phyloP scores from a whole-genome alignment of 1,139 yeast species.

The Taphrina flavorubra region DNA sequence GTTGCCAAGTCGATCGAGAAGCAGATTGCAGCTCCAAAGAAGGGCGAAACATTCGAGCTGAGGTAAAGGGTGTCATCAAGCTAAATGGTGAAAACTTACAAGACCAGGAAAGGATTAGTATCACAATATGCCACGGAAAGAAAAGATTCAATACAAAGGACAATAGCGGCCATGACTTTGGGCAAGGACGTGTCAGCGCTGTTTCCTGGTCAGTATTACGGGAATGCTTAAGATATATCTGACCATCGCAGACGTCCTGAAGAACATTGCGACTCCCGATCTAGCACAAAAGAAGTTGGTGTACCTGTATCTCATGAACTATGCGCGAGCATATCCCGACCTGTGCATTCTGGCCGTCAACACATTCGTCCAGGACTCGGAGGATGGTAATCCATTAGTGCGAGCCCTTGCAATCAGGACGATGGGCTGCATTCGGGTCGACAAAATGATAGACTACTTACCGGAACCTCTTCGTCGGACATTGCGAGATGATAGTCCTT shows the following conservation, averaged over 20 bases:
- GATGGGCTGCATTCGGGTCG: slow-evolving; percentile 97
- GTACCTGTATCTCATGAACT: slow-evolving; percentile 92
- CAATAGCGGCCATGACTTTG: slow-evolving; percentile 97
- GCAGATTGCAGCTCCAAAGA: slow-evolving; percentile 39
- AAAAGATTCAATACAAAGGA: slow-evolving; percentile 95
- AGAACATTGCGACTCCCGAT: slow-evolving; percentile 96
- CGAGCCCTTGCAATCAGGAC: slow-evolving; percentile 96
- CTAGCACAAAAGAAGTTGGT: slow-evolving; percentile 96
- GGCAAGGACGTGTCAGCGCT: slow-evolving; percentile 97
- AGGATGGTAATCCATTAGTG: slow-evolving; percentile 94
- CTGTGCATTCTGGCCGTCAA: slow-evolving; percentile 94
- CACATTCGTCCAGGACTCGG: slow-evolving; percentile 92
- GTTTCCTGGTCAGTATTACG: slow-evolving; percentile 61
- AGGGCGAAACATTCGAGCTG: slow-evolving; percentile 42
- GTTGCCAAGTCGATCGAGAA: slow-evolving; percentile 32
- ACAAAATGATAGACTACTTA: slow-evolving; percentile 92
- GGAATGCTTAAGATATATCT: neutral
- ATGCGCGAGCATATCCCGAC: slow-evolving; percentile 96
- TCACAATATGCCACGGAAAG: slow-evolving; percentile 89
- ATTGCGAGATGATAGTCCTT: slow-evolving; percentile 88
- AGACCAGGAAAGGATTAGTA: slow-evolving; percentile 84
- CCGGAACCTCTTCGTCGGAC: slow-evolving; percentile 87
- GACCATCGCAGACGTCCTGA: slow-evolving; percentile 69
- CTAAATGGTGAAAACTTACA: slow-evolving; percentile 50
- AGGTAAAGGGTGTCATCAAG: slow-evolving; percentile 11